These are phyloP conservation scores for Rhizopogon rudus DNA, from an alignment of 768 basidiomycete genomes.

Conservation along the genomic window DNA sequence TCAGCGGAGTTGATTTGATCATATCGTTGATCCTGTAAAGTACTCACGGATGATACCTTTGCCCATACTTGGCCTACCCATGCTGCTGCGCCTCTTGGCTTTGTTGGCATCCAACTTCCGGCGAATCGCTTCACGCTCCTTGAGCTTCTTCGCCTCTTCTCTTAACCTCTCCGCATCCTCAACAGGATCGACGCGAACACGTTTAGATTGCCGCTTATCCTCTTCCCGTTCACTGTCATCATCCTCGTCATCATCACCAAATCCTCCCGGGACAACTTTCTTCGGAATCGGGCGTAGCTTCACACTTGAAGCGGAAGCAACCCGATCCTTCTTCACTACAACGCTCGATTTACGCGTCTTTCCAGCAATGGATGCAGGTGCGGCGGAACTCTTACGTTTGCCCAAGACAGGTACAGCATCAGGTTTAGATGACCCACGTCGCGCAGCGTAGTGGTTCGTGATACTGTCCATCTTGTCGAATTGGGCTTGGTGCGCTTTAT, in stretches of 20 bases:
- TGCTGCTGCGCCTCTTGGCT: conserved; percentile 67
- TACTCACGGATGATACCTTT: conserved; percentile 34
- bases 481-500: conserved; percentile 56
- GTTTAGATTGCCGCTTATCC: conserved; percentile 39
- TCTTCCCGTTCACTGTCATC: conserved; percentile 34
- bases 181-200: conserved; percentile 34
- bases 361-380: conserved; percentile 17
- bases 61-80: conserved; percentile 39
- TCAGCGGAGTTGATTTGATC: conserved; percentile 4
- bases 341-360: conserved; percentile 50
- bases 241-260: conserved; percentile 48
- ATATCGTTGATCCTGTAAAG: conserved; percentile 20
- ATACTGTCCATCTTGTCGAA: conserved; percentile 82
- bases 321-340: conserved; percentile 25
- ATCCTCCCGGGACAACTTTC: conserved; percentile 47
- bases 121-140: conserved; percentile 53
- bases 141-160: conserved; percentile 32
- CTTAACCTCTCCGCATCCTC: conserved; percentile 27
- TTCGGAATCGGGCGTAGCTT: conserved; percentile 11
- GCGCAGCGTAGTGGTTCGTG: conserved; percentile 45
- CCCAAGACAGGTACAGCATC: conserved; percentile 11
- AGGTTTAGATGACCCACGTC: conserved; percentile 23
- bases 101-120: conserved; percentile 63
- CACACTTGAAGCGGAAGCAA: background rate
- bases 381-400: conserved; percentile 33